Base-by-base conservation (phyloP, 176 grass and related monocot genomes). In the Lolium multiflorum region DNA sequence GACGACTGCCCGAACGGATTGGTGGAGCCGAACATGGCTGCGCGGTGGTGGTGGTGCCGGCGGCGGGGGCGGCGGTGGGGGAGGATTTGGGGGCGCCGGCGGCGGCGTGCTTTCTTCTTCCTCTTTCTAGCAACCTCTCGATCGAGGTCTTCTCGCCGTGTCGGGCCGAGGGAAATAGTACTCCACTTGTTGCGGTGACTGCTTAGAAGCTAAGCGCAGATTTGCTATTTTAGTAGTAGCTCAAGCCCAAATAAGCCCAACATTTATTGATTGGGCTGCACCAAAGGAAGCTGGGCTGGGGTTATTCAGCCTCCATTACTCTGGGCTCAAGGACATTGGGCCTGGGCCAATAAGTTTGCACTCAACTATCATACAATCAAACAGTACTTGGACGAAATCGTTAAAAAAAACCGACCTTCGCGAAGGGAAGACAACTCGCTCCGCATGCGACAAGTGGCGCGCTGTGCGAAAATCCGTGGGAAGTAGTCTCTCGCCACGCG, bases 1-100 rank as follows among this genome's bases (percentile, higher is more conserved):
- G 90, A 83, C 5, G 90, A 82, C 73, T 92, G 90, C 52, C 90
- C 87, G 7, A 92, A 92, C 25, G 87, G 85, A 80, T 78, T 93
- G 71, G 46, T 87, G 20, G 88, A 87, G 70, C 91, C 91, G 71
- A 93, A 93, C 91, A 93, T 93, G 84, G 80, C 88, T 61, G 58
- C 81, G 47, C 8, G 48, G 20, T 20, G 65, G 8, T 90, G 48
- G 20, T 20, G 65, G 8, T 90, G 84, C 60, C 88, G 69, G 57
- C 74, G 76, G 56, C 2, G 47, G 44, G 7, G 57, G 71, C 16
- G 55, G 71, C 0, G 71, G 71, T 6, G 21, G 70, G 3, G 71
- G 71, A 48, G 71, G 71, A 25, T 48, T 50, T 18, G 73, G 15
- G 49, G 74, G 24, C 47, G 49, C 26, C 49, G 73, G 47, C 46